phyloP scores from a whole-genome alignment of 176 grass and related monocot genomes.

The Triticum monococcum region DNA sequence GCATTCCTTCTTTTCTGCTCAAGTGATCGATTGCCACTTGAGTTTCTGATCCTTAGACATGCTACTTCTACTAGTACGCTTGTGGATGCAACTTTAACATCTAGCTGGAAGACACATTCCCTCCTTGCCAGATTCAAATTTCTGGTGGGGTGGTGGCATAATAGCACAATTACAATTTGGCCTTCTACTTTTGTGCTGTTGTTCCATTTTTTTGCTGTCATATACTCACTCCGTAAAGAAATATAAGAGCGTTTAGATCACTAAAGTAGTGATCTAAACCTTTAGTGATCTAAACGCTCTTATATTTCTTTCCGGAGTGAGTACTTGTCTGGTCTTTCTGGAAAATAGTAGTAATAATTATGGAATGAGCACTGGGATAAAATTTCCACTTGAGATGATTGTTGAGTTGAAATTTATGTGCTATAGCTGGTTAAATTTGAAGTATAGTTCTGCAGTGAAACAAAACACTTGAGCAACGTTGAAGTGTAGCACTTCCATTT shows the following conservation, averaged over 20 bases:
- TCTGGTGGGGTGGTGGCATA: background rate
- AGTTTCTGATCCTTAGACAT: background rate
- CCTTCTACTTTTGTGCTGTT: background rate
- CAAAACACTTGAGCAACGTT: too few relatives aligned
- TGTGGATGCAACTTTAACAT: slow-evolving; percentile 3
- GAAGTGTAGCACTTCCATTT: too few relatives aligned
- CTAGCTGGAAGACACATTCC: background rate
- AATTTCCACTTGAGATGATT: background rate
- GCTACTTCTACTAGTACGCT: background rate
- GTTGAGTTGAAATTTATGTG: background rate
- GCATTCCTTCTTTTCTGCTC: background rate
- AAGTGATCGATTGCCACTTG: background rate
- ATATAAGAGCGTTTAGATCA: too few relatives aligned
- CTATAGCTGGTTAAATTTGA: background rate
- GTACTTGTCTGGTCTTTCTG: background rate
- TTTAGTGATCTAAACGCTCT: too few relatives aligned
- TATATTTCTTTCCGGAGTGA: too few relatives aligned
- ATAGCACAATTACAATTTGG: background rate
- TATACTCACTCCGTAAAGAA: too few relatives aligned
- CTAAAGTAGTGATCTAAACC: too few relatives aligned
- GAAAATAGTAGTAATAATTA: background rate
- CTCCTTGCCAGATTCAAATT: background rate
- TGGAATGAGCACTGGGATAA: background rate
- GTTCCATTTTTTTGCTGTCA: background rate
- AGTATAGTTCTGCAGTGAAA: background rate